Base-by-base conservation (phyloP, 2,329 filamentous ascomycete genomes). In the Zasmidium angulare region DNA sequence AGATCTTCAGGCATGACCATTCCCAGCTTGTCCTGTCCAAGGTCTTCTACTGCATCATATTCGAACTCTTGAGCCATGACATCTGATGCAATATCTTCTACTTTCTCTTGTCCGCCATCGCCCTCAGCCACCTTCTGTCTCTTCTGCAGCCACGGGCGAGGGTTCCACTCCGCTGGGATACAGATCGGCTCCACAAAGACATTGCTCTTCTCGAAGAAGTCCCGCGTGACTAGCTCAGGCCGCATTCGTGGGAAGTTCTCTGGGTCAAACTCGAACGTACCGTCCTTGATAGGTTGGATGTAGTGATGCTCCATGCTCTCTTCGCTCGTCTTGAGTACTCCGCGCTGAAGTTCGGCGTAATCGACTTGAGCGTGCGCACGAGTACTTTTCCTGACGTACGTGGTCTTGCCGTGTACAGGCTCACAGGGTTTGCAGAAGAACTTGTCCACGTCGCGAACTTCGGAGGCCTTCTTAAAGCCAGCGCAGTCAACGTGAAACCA, bases 401-500 rank as follows among this genome's bases (percentile, higher is more conserved):
- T 89, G 22, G 86, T 89, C 66, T 82, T 81, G 20, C 86, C 86
- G 72, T 85, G 81, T 12, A 78, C 74, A 21, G 83, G 80, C 62
- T 84, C 83, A 70, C 86, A 89, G 55, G 75, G 72, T 53, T 76
- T 75, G 71, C 86, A 89, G 68, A 87, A 86, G 69, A 84, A 89
- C 70, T 88, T 89, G 75, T 89, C 86, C 48, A 89, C 84, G 55
- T 84, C 84, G 57, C 84, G 82, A 31, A 87, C 82, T 69, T 88
- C 85, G 23, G 82, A 79, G 64, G 85, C 84, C 66, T 81, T 86
- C 69, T 83, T 84, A 72, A 89, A 87, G 2, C 85, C 86, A 52
- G 86, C 86, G 70, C 86, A 89, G 55, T 84, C 81, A 60, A 85
- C 85, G 73, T 89, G 86, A 68, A 85, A 88, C 86, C 86, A 89